A percentile compares a stretch with the other conserved stretches of the same genome.
Evolutionary conservation across 2,329 filamentous ascomycete species (phyloP).

Genomic region (Lachnellula hyalina): DNA sequence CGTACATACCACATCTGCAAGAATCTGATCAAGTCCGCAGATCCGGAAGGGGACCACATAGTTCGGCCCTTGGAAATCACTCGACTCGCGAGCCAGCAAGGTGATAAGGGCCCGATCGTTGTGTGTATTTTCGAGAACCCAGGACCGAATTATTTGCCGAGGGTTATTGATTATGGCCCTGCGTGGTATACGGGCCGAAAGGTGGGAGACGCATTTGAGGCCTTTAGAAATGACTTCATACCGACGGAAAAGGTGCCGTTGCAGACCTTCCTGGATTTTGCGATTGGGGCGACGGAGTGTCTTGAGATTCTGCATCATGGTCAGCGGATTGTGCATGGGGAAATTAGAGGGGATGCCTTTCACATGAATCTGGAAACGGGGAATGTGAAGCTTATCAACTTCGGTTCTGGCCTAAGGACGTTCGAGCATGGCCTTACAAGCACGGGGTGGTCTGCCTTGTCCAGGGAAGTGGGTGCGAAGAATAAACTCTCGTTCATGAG

Average conservation of each 20-base stretch:
- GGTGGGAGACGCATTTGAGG: constrained; percentile 41
- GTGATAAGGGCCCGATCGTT: constrained; percentile 65
- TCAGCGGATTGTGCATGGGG: constrained; percentile 80
- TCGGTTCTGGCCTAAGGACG: constrained; percentile 78
- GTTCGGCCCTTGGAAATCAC: constrained; percentile 76
- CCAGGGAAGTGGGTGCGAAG: constrained; percentile 77
- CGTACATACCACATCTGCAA: constrained; percentile 80
- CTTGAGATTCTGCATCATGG: constrained; percentile 88
- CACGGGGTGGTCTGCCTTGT: constrained; percentile 79
- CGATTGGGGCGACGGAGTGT: constrained; percentile 80
- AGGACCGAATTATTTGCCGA: constrained; percentile 65
- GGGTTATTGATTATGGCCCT: constrained; percentile 72
- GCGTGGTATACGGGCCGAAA: constrained; percentile 59
- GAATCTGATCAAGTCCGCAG: constrained; percentile 62
- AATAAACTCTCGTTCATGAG: constrained; percentile 89
- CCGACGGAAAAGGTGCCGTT: constrained; percentile 61
- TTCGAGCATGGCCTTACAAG: constrained; percentile 88
- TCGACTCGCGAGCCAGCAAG: constrained; percentile 60
- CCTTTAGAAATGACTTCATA: constrained; percentile 31
- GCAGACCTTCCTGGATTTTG: constrained; percentile 80
- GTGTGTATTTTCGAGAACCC: constrained; percentile 78
- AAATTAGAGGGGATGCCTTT: constrained; percentile 86
- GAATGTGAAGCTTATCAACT: constrained; percentile 73
- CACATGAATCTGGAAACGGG: constrained; percentile 71
- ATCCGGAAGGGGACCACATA: constrained; percentile 70